Conservation (phyloP, 257 asterid species). For the Cinchona pubescens region DNA sequence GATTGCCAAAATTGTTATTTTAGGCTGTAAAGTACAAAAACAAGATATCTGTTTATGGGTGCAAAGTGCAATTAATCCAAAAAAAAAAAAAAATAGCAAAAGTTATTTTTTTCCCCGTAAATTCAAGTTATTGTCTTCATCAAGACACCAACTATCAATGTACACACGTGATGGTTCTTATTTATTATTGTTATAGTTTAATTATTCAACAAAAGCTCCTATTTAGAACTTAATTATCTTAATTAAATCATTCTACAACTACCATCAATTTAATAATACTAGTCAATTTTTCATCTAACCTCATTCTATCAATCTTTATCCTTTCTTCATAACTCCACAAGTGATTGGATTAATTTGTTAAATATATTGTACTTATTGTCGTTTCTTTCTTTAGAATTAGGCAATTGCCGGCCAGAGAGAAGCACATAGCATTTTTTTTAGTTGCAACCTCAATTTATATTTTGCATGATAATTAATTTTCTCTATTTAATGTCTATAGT, state of each 20-base stretch:
- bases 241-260: background rate
- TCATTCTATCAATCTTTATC: background rate
- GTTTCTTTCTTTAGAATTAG: conserved; percentile 1
- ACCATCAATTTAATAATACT: background rate
- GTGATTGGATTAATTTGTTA: background rate
- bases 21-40: too few species aligned
- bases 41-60: too few species aligned
- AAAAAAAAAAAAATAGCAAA: background rate
- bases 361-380: background rate
- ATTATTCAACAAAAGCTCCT: background rate
- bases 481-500: background rate
- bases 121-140: background rate
- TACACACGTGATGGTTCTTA: background rate
- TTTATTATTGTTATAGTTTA: background rate
- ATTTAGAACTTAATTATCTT: background rate
- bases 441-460: background rate
- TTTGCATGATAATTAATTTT: background rate
- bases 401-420: conserved; percentile 2
- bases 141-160: background rate
- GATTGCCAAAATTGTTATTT: too few species aligned
- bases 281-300: background rate
- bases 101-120: background rate
- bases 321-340: background rate
- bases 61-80: too few species aligned
- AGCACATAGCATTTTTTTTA: background rate